Evolutionary conservation across 352 stramenopile species (phyloP).

Genomic region (Achlya hypogyna): DNA sequence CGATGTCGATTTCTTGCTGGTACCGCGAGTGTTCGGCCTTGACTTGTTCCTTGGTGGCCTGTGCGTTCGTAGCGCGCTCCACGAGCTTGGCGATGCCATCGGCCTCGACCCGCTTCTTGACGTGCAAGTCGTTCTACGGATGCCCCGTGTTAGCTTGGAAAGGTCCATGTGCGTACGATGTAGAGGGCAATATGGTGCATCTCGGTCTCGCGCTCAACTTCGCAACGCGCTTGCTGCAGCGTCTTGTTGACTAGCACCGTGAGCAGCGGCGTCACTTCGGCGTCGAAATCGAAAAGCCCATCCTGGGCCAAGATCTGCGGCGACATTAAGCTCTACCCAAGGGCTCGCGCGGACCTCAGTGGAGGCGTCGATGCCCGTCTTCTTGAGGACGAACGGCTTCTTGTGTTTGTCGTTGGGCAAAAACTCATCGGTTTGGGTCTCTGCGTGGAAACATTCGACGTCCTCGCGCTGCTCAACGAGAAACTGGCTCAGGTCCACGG

Average conservation of each 20-base stretch:
- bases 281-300: conserved; percentile 73
- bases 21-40: conserved; percentile 39
- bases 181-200: conserved; percentile 32
- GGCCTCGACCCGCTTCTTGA: conserved; percentile 33
- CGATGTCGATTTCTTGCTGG: conserved; percentile 28
- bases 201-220: conserved; percentile 72
- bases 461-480: conserved; percentile 46
- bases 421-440: conserved; percentile 70
- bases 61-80: conserved; percentile 37
- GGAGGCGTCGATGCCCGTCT: conserved; percentile 59
- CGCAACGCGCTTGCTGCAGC: conserved; percentile 57
- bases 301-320: conserved; percentile 60
- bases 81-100: conserved; percentile 41
- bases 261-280: conserved; percentile 62
- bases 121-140: conserved; percentile 34
- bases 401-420: conserved; percentile 24
- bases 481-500: conserved; percentile 35
- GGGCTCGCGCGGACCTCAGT: conserved; percentile 37
- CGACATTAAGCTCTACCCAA: background rate
- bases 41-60: conserved; percentile 38
- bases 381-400: conserved; percentile 41
- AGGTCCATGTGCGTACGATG: background rate
- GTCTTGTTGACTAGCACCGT: conserved; percentile 77
- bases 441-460: conserved; percentile 30
- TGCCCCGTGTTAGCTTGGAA: background rate